Conservation (phyloP, 177 flowering plant genomes). For the Vitis hybrid region DNA sequence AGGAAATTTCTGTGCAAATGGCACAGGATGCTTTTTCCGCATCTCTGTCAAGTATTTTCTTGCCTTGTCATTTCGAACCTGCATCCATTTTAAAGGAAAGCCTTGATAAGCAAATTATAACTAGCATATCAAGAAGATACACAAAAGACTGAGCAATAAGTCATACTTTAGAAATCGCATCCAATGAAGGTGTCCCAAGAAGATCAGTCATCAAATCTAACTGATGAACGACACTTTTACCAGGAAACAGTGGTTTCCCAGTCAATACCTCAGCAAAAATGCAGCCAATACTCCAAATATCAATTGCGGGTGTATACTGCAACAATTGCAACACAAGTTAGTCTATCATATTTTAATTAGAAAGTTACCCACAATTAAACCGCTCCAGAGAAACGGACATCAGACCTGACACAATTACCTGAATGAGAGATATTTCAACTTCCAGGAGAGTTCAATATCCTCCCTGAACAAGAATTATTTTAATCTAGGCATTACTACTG, state of each 20-base stretch:
- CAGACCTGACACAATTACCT: conserved; percentile 65
- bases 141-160: background rate
- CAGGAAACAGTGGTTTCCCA: conserved; percentile 96
- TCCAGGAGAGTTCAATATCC: conserved; percentile 82
- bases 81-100: conserved; percentile 1
- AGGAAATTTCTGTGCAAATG: conserved; percentile 57
- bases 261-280: conserved; percentile 95
- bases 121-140: background rate
- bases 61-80: conserved; percentile 78
- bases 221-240: conserved; percentile 96
- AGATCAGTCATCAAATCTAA: conserved; percentile 94
- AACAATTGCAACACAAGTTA: conserved; percentile 19
- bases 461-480: conserved; percentile 79
- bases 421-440: conserved; percentile 67
- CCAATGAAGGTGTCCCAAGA: conserved; percentile 84
- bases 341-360: background rate
- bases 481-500: conserved; percentile 50
- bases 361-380: conserved; percentile 18
- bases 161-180: conserved; percentile 78
- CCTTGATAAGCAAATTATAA: background rate
- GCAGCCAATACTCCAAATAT: conserved; percentile 98
- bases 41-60: conserved; percentile 64
- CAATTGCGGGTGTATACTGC: conserved; percentile 98
- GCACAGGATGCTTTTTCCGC: conserved; percentile 55
- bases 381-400: conserved; percentile 30